Evolutionary conservation across 192 early-diverging fungal species (phyloP).

Genomic region (Podila minutissima): DNA sequence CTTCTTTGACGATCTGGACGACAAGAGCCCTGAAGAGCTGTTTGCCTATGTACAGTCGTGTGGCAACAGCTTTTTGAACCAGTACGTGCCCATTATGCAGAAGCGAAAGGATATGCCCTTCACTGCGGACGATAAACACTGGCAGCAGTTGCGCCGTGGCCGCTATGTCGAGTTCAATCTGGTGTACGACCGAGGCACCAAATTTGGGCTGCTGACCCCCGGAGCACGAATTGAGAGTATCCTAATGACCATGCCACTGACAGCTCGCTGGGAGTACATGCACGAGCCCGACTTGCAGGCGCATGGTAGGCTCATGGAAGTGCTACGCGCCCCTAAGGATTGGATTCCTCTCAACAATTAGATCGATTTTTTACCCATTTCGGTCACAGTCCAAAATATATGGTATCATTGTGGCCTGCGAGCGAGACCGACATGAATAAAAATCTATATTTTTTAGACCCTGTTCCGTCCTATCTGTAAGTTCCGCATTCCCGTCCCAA

Average conservation of each 20-base stretch:
- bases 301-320: conserved; percentile 74
- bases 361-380: neutral
- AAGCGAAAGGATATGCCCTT: conserved; percentile 83
- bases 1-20: conserved; percentile 97
- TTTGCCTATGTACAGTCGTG: conserved; percentile 89
- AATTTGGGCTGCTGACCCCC: conserved; percentile 97
- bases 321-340: conserved; percentile 80
- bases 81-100: conserved; percentile 91
- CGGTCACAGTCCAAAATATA: too few species aligned
- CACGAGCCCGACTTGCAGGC: conserved; percentile 74
- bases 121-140: conserved; percentile 79
- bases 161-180: conserved; percentile 99
- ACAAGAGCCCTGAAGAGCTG: conserved; percentile 74
- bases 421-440: too few species aligned
- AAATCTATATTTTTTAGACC: too few species aligned
- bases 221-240: conserved; percentile 97
- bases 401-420: too few species aligned
- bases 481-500: neutral
- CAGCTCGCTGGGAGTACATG: conserved; percentile 97
- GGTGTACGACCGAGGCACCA: conserved; percentile 96
- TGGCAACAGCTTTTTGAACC: conserved; percentile 80
- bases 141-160: conserved; percentile 96
- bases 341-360: conserved; percentile 67
- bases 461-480: too few species aligned
- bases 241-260: conserved; percentile 92